Evolutionary conservation across 495 filamentous ascomycete genomes (phyloP).

Genomic region (Gamarada debralockiae): DNA sequence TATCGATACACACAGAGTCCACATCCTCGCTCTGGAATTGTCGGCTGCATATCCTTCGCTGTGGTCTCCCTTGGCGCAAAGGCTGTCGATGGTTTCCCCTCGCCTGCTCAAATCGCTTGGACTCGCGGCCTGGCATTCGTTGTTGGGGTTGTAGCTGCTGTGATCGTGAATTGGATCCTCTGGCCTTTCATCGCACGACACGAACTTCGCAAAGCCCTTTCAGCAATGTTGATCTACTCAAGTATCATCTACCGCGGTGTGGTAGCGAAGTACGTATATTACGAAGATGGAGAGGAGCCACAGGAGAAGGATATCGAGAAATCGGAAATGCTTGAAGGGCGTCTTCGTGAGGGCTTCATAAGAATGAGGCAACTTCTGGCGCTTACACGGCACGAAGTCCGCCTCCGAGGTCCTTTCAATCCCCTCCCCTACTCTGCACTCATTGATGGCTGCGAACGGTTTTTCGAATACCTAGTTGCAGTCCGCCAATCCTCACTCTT

Average conservation of each 20-base stretch:
- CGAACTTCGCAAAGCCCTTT: constrained; percentile 51
- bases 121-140: constrained; percentile 45
- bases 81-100: constrained; percentile 27
- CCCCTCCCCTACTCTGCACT: constrained; percentile 51
- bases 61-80: constrained; percentile 47
- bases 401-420: constrained; percentile 53
- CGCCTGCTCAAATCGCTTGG: constrained; percentile 39
- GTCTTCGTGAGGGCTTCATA: constrained; percentile 55
- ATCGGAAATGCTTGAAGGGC: constrained; percentile 56
- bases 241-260: constrained; percentile 51
- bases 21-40: constrained; percentile 39
- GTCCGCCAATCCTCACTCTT: constrained; percentile 54
- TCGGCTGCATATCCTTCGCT: constrained; percentile 49
- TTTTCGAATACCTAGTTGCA: constrained; percentile 55
- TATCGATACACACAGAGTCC: constrained; percentile 52
- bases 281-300: constrained; percentile 46
- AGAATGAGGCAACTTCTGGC: constrained; percentile 49
- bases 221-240: constrained; percentile 50
- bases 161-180: constrained; percentile 53
- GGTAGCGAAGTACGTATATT: constrained; percentile 56
- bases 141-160: constrained; percentile 44
- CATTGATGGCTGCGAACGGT: constrained; percentile 48
- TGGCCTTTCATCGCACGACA: constrained; percentile 59
- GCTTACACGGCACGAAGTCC: constrained; percentile 53
- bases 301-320: constrained; percentile 42